Evolutionary conservation across 352 stramenopile species (phyloP).

Genomic region (Globisporangium apiculatum): DNA sequence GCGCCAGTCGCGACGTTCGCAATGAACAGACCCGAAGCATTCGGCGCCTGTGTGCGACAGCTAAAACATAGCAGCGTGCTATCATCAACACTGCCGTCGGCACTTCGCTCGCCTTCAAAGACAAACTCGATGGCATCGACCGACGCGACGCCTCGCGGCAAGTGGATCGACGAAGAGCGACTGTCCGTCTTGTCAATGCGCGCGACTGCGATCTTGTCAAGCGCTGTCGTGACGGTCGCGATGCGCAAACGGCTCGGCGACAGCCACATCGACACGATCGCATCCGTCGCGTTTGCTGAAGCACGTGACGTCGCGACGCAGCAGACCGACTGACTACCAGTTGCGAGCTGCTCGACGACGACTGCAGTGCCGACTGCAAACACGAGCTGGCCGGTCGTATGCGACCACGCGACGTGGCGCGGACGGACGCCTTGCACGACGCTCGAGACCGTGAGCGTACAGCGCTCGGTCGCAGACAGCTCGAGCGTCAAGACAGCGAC

Average conservation of each 20-base stretch:
- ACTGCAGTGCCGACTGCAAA: constrained; percentile 14
- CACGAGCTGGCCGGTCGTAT: constrained; percentile 24
- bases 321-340: constrained; percentile 16
- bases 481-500: constrained; percentile 1
- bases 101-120: background rate
- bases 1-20: background rate
- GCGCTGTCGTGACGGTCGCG: constrained; percentile 19
- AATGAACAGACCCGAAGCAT: background rate
- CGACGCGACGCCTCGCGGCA: background rate
- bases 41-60: background rate
- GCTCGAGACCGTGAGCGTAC: constrained; percentile 3
- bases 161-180: background rate
- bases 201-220: constrained; percentile 15
- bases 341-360: constrained; percentile 30
- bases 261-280: constrained; percentile 25
- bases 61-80: constrained; percentile 5
- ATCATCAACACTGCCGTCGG: background rate
- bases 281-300: background rate
- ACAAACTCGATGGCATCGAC: constrained; percentile 10
- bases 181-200: background rate
- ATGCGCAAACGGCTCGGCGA: constrained; percentile 15
- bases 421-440: constrained; percentile 8
- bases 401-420: constrained; percentile 24
- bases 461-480: constrained; percentile 1
- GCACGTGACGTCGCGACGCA: no score